Base-by-base conservation (phyloP, 495 filamentous ascomycete genomes). In the Aspergillus egyptiacus region DNA sequence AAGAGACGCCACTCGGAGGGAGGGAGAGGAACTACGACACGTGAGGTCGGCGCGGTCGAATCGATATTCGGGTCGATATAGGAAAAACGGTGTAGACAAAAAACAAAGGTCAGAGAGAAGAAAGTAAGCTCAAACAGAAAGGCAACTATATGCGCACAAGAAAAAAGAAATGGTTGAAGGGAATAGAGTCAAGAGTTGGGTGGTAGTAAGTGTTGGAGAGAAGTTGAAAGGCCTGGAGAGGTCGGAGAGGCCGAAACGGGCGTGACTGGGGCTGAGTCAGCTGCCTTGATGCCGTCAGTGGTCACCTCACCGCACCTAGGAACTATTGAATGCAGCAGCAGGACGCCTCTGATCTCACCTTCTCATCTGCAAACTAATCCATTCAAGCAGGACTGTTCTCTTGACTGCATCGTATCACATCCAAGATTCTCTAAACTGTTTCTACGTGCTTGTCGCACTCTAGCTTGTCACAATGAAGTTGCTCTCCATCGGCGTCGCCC, bases 391-490 rank as follows among this genome's bases (percentile, higher is more conserved):
- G n/a, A n/a, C n/a, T n/a, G n/a, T n/a, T n/a, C n/a, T n/a, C n/a
- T n/a, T n/a, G n/a, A n/a, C n/a, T n/a, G n/a, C n/a, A n/a, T n/a
- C n/a, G 15, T 23, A 24, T 39, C 19, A 3, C 2, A 5, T 28
- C 10, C 25, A 15, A 34, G 14, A 4, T 14, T 3, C 18, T 14
- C 15, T 13, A 34, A 18, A 34, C 9, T 39, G 36, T 24, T 28
- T 5, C 17, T 28, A 24, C 23, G n/a, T 24, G n/a, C 25, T 13
- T 24, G 11, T 14, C 9, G 25, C 8, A 46, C 9, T 6, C 10
- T 33, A 13, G 17, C 24, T 33, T 28, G 49, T 56, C 60, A 74
- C 20, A 5, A 90, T 90, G 86, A 85, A 77, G 63, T 58, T 67
- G 23, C 54, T 82, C 36, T 52, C 72, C 18, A 48, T 70, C 31